These are phyloP conservation scores for Elaeagnus macrophylla DNA, from an alignment of 306 rosid genomes.

Conservation along the genomic window DNA sequence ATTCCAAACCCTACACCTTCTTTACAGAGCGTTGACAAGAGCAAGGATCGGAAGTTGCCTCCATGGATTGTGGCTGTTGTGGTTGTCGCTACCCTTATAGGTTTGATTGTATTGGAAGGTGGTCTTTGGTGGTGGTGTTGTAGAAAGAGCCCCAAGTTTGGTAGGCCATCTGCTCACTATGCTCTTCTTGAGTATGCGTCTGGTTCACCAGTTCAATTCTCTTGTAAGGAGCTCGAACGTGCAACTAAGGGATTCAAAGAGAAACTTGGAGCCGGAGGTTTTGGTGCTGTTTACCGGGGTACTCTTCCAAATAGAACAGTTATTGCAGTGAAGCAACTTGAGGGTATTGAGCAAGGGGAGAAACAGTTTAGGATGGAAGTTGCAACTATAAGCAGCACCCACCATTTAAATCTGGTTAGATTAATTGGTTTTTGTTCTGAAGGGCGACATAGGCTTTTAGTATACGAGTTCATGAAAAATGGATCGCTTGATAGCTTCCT, in stretches of 20 bases:
- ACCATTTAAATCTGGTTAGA: slow-evolving; percentile 81
- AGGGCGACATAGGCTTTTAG: slow-evolving; percentile 75
- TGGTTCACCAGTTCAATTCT: slow-evolving; percentile 80
- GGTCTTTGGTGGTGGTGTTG: slow-evolving; percentile 78
- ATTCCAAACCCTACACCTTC: slow-evolving; percentile 25
- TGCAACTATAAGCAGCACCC: slow-evolving; percentile 79
- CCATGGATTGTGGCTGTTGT: slow-evolving; percentile 40
- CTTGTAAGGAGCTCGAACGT: slow-evolving; percentile 61
- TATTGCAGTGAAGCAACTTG: slow-evolving; percentile 81
- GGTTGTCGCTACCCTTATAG: slow-evolving; percentile 47
- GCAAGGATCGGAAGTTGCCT: slow-evolving; percentile 25
- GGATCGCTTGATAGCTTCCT: slow-evolving; percentile 63
- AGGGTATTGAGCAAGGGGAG: slow-evolving; percentile 85
- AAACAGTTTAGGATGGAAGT: slow-evolving; percentile 84
- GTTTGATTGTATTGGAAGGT: slow-evolving; percentile 48
- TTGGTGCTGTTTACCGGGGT: slow-evolving; percentile 74
- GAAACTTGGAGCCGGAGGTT: slow-evolving; percentile 85
- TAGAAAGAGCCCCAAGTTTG: slow-evolving; percentile 37
- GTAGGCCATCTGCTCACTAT: slow-evolving; percentile 56
- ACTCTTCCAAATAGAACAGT: slow-evolving; percentile 53
- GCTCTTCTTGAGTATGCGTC: slow-evolving; percentile 98
- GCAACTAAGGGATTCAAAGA: slow-evolving; percentile 79
- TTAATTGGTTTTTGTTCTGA: slow-evolving; percentile 82
- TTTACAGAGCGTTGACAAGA: slow-evolving; percentile 14
- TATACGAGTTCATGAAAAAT: slow-evolving; percentile 80